Conservation (phyloP, 1,284 basidiomycete species). For the Cutaneotrichosporon daszewskae region DNA sequence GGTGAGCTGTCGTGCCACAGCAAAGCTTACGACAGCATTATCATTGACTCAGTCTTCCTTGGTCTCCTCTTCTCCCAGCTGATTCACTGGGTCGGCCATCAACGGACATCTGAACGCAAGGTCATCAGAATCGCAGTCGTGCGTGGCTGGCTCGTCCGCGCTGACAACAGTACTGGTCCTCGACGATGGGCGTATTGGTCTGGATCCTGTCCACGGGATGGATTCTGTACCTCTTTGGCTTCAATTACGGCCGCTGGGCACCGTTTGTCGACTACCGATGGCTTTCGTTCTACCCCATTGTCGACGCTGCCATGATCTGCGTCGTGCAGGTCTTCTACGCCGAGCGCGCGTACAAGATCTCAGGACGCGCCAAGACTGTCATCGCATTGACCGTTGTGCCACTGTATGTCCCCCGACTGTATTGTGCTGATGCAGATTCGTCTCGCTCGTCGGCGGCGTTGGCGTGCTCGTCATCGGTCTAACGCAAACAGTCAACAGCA, state of each 20-base stretch:
- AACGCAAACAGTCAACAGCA: neutral
- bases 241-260: conserved; percentile 9
- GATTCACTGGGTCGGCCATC: conserved; percentile 10
- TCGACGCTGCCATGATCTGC: conserved; percentile 10
- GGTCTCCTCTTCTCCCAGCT: conserved; percentile 10
- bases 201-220: conserved; percentile 4
- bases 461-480: conserved; percentile 5
- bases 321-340: conserved; percentile 14
- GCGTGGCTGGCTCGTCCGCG: too few species aligned
- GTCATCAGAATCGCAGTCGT: conserved; percentile 7
- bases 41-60: conserved; percentile 12
- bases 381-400: conserved; percentile 2
- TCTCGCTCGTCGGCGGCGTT: conserved; percentile 9
- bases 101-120: conserved; percentile 6
- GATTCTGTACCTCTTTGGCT: conserved; percentile 12
- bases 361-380: conserved; percentile 5
- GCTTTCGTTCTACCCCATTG: conserved; percentile 12
- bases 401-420: neutral
- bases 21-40: conserved; percentile 4
- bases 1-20: conserved; percentile 1
- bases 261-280: conserved; percentile 10
- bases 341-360: conserved; percentile 17
- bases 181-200: neutral
- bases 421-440: too few species aligned
- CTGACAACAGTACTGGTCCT: neutral